A percentile compares a stretch with the other conserved stretches of the same genome.
These are phyloP conservation scores for Fennellomyces sp. DNA, from an alignment of 371 early-diverging fungal genomes.

Conservation along the genomic window DNA sequence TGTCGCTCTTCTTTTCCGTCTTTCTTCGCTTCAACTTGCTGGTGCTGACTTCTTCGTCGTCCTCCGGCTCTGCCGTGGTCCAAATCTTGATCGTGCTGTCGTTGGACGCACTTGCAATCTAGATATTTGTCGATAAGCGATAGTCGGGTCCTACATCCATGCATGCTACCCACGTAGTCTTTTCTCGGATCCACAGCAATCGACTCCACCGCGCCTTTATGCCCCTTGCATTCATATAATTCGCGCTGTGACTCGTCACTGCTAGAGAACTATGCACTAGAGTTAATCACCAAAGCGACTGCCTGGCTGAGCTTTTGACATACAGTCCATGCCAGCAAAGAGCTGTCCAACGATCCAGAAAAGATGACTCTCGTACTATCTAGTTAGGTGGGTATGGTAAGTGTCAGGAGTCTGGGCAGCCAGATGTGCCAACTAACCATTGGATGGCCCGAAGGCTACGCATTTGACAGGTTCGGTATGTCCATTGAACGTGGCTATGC, in stretches of 20 bases:
- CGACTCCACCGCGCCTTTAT: constrained; percentile 69
- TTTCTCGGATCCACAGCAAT: constrained; percentile 50
- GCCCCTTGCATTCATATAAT: constrained; percentile 80
- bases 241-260: neutral
- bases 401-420: no score
- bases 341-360: constrained; percentile 54
- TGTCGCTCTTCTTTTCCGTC: constrained; percentile 42
- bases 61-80: constrained; percentile 61
- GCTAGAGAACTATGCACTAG: neutral
- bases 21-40: constrained; percentile 55
- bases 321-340: constrained; percentile 29
- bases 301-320: neutral
- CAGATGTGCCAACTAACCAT: constrained; percentile 20
- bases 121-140: constrained; percentile 6
- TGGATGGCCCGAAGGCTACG: constrained; percentile 39
- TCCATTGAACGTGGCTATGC: constrained; percentile 66
- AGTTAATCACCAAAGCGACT: neutral
- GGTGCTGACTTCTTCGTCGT: constrained; percentile 61
- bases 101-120: constrained; percentile 82
- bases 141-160: no score
- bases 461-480: constrained; percentile 78
- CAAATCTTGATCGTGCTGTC: constrained; percentile 84
- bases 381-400: no score
- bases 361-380: constrained; percentile 2
- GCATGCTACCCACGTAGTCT: constrained; percentile 22